Percentiles rank a stretch among this genome's conserved stretches.
phyloP scores from a whole-genome alignment of 148 eudicot species.

The Pouteria glomerata region DNA sequence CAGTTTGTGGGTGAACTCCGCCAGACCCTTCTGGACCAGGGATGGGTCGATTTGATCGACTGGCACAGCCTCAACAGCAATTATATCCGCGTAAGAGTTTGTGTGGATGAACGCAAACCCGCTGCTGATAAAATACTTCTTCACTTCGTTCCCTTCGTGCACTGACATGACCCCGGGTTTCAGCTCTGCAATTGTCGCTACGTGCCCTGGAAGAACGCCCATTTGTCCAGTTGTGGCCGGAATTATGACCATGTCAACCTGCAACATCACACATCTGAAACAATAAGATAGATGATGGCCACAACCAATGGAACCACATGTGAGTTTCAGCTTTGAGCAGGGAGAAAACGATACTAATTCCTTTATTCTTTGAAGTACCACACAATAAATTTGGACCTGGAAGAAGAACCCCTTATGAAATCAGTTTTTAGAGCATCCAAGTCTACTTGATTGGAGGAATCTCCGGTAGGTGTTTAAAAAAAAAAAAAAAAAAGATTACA shows the following conservation, averaged over 20 bases:
- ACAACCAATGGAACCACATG: not conserved
- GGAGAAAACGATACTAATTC: not conserved
- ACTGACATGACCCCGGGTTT: slow-evolving; percentile 72
- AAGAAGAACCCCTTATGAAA: not conserved
- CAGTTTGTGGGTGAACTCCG: slow-evolving; percentile 78
- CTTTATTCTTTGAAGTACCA: not conserved
- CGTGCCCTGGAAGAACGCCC: slow-evolving; percentile 83
- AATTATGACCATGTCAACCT: slow-evolving; percentile 81
- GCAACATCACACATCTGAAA: slow-evolving; percentile 8
- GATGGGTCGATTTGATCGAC: slow-evolving; percentile 67
- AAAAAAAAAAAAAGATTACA: too few relatives aligned
- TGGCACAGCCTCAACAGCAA: slow-evolving; percentile 88
- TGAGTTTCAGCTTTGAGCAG: not conserved
- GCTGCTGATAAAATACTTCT: slow-evolving; percentile 66
- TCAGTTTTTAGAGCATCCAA: too few relatives aligned
- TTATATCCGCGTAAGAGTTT: slow-evolving; percentile 65
- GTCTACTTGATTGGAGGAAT: too few relatives aligned
- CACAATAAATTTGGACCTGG: not conserved
- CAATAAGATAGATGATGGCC: too few relatives aligned
- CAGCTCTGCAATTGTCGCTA: slow-evolving; percentile 65
- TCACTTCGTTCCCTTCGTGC: slow-evolving; percentile 63
- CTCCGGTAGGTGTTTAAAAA: too few relatives aligned
- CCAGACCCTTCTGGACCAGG: slow-evolving; percentile 69
- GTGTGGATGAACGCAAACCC: slow-evolving; percentile 78
- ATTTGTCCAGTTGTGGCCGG: slow-evolving; percentile 80